A percentile compares a stretch with the other conserved stretches of the same genome.
These are phyloP conservation scores for Candida khao-thaluensis DNA, from an alignment of 805 yeast genomes.

Conservation along the genomic window DNA sequence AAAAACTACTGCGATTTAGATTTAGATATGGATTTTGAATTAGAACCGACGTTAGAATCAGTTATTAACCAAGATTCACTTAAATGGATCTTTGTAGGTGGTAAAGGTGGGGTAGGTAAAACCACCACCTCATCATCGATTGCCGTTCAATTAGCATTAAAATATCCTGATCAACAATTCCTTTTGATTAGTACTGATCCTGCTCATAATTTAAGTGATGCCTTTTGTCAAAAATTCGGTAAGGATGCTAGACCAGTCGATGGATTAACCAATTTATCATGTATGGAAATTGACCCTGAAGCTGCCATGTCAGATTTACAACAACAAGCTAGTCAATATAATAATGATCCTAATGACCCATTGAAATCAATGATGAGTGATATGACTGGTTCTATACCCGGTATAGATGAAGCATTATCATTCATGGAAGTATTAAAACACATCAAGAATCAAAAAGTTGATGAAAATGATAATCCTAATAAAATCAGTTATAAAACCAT, in stretches of 20 bases:
- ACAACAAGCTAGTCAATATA: conserved; percentile 56
- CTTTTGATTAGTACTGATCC: conserved; percentile 95
- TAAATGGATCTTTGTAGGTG: conserved; percentile 98
- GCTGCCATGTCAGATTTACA: conserved; percentile 87
- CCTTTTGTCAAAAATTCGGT: conserved; percentile 97
- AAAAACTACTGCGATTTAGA: no score
- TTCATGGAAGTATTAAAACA: conserved; percentile 98
- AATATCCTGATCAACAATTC: conserved; percentile 77
- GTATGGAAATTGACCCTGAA: conserved; percentile 98
- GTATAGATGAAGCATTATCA: conserved; percentile 96
- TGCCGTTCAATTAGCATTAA: conserved; percentile 87
- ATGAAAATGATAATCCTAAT: conserved; percentile 18
- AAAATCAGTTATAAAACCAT: conserved; percentile 68
- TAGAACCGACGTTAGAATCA: conserved; percentile 72
- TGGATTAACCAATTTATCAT: conserved; percentile 82
- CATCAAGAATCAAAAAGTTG: conserved; percentile 66
- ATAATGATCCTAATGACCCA: conserved; percentile 60
- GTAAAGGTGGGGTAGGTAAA: conserved; percentile 99
- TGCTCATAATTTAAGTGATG: conserved; percentile 96
- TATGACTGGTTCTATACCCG: conserved; percentile 93
- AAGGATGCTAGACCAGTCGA: conserved; percentile 94
- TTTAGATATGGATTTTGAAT: conserved; percentile 57
- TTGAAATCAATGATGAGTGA: conserved; percentile 77
- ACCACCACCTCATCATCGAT: conserved; percentile 96
- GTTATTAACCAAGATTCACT: conserved; percentile 62